A percentile compares a stretch with the other conserved stretches of the same genome.
Evolutionary conservation across 257 asterid genomes (phyloP).

Genomic region (Solanum tarapatanum): DNA sequence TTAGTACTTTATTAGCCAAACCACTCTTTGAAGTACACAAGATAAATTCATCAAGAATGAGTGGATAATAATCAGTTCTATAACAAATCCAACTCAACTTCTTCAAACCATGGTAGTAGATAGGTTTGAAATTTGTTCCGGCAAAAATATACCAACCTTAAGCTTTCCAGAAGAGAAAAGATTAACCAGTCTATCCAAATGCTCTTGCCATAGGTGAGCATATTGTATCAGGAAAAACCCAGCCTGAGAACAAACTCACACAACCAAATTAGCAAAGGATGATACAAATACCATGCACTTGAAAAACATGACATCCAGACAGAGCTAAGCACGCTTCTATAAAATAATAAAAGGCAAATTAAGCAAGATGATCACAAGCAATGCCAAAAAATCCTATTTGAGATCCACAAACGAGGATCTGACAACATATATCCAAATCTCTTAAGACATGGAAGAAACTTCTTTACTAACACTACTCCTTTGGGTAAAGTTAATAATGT

Average conservation of each 20-base stretch:
- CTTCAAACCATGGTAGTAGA: not conserved
- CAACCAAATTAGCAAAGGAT: not conserved
- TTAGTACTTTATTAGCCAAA: not conserved
- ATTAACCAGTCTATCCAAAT: conserved; percentile 58
- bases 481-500: not conserved
- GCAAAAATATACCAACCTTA: conserved; percentile 34
- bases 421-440: not conserved
- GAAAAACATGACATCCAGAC: not conserved
- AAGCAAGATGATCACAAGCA: not conserved
- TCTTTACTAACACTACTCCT: not conserved
- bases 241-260: conserved; percentile 37
- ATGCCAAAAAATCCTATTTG: not conserved
- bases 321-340: not conserved
- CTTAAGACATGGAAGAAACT: not conserved
- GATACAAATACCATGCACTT: not conserved
- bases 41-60: not conserved
- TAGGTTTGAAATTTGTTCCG: not conserved
- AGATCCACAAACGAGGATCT: not conserved
- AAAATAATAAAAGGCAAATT: not conserved
- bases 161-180: conserved; percentile 60
- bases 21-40: too few species aligned
- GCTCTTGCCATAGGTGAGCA: conserved; percentile 76
- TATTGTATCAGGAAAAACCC: conserved; percentile 92
- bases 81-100: not conserved
- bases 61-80: not conserved